Percentiles rank a stretch among this genome's conserved stretches.
phyloP scores from a whole-genome alignment of 208 protist genomes.

The Trypanosoma mega region DNA sequence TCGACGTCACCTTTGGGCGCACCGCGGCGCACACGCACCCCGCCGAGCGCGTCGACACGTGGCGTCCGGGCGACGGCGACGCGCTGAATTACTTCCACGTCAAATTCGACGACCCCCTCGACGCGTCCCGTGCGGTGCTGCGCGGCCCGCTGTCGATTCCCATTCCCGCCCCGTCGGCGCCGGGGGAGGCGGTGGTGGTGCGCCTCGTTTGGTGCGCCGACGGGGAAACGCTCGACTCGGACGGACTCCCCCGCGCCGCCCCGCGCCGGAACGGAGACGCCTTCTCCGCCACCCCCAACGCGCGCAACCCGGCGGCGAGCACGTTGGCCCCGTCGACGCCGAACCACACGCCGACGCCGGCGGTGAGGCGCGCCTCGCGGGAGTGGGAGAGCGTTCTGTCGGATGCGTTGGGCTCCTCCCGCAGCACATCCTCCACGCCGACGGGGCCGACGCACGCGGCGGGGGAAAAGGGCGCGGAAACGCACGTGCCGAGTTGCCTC shows the following conservation, averaged over 20 bases:
- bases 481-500: no score
- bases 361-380: no score
- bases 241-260: constrained; percentile 12
- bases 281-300: no score
- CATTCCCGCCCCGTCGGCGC: background rate
- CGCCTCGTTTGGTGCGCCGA: constrained; percentile 51
- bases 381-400: no score
- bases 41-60: background rate
- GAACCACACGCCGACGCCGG: no score
- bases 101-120: constrained; percentile 49
- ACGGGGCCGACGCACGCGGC: no score
- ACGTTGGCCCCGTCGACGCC: no score
- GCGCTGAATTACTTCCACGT: constrained; percentile 47
- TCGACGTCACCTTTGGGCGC: constrained; percentile 68
- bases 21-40: constrained; percentile 56
- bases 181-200: background rate
- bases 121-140: constrained; percentile 54
- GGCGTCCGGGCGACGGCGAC: background rate
- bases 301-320: no score
- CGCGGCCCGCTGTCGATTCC: constrained; percentile 29
- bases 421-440: no score
- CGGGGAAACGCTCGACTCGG: constrained; percentile 32
- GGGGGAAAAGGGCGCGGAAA: no score
- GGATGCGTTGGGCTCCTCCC: no score
- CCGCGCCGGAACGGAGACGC: no score